Percentiles rank a stretch among this genome's conserved stretches.
Conservation (phyloP, 139 green algal species). For the Tetradesmus obliquus region DNA sequence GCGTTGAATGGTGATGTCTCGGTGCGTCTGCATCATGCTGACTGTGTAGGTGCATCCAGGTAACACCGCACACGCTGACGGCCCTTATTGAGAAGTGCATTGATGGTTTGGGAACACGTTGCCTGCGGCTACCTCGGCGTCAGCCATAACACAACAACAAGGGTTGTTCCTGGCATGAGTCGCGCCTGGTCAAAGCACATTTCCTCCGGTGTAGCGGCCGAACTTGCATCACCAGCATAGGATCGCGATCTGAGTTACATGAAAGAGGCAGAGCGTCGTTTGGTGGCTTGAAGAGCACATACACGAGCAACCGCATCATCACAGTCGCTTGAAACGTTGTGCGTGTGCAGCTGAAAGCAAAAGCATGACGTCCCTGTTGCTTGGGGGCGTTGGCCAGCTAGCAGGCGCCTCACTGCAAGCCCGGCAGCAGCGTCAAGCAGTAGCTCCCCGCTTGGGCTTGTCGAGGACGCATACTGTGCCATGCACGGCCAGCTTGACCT, state of each 20-base stretch:
- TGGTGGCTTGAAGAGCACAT: not conserved
- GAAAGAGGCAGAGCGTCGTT: not conserved
- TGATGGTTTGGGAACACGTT: no score
- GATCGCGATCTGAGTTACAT: not conserved
- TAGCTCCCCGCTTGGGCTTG: not conserved
- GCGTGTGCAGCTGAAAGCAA: not conserved
- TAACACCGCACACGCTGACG: not conserved
- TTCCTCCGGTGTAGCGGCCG: not conserved
- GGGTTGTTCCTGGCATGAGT: not conserved
- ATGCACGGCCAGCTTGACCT: not conserved
- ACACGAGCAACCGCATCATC: not conserved
- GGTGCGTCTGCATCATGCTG: not conserved
- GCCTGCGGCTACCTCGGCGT: no score
- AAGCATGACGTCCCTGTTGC: conserved; percentile 21
- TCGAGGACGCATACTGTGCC: not conserved
- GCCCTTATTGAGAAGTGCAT: not conserved
- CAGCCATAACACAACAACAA: not conserved
- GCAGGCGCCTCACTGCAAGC: not conserved
- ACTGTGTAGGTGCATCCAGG: not conserved
- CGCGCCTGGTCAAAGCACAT: not conserved
- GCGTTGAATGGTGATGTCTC: not conserved
- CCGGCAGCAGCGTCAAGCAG: conserved; percentile 5
- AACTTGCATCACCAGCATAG: not conserved
- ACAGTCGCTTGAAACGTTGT: not conserved
- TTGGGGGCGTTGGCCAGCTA: not conserved